Percentiles rank a stretch among this genome's conserved stretches.
These are phyloP conservation scores for Fraxinus velutina DNA, from an alignment of 305 asterid genomes.

Conservation along the genomic window DNA sequence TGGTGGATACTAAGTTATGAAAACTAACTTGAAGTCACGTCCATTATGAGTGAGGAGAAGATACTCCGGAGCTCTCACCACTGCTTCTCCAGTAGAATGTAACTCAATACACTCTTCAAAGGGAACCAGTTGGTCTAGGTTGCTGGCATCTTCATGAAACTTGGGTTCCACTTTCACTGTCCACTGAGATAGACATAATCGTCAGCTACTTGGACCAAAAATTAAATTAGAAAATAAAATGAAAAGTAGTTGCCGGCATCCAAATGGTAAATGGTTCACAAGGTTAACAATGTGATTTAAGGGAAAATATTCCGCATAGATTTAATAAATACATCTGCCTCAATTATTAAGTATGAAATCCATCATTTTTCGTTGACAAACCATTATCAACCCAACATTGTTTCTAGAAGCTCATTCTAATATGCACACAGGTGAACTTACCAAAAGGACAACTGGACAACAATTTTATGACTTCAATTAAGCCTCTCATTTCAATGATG, in stretches of 20 bases:
- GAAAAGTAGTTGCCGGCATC: background rate
- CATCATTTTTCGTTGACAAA: background rate
- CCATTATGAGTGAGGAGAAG: constrained; percentile 92
- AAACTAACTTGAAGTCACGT: constrained; percentile 84
- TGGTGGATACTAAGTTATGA: constrained; percentile 28
- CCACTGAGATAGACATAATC: constrained; percentile 58
- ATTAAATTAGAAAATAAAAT: constrained; percentile 2
- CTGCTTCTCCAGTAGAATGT: constrained; percentile 61
- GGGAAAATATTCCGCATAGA: background rate
- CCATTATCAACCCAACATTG: background rate
- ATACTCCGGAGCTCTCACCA: constrained; percentile 86
- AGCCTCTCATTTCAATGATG: background rate
- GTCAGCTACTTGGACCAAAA: constrained; percentile 30
- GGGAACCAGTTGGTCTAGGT: constrained; percentile 87
- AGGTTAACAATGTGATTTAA: background rate
- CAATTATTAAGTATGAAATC: constrained; percentile 10
- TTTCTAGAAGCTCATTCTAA: background rate
- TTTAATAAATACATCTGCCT: background rate
- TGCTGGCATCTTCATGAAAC: constrained; percentile 93
- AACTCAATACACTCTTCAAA: constrained; percentile 82
- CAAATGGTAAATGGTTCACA: constrained; percentile 7
- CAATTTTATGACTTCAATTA: background rate
- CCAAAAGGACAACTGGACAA: background rate
- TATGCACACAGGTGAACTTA: background rate
- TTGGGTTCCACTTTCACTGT: constrained; percentile 82